Percentiles rank a stretch among this genome's conserved stretches.
Conservation (phyloP, 2,329 filamentous ascomycete genomes). For the Ascochyta viciae-villosae region DNA sequence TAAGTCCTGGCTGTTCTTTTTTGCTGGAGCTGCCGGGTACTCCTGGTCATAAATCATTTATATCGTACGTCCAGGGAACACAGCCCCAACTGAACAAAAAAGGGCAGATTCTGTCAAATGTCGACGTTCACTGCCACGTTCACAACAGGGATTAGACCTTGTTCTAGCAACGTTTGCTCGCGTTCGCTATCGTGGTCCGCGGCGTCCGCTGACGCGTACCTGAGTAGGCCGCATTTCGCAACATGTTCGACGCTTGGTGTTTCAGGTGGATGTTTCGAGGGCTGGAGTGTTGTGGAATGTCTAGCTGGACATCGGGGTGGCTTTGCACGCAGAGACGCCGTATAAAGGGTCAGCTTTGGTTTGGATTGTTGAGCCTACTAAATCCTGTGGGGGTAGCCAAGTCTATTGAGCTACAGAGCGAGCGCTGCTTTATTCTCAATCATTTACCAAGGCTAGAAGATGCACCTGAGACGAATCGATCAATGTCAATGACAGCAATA, state of each 20-base stretch:
- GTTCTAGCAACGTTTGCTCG: background rate
- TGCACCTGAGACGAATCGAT: no score
- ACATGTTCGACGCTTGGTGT: conserved; percentile 3
- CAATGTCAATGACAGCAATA: no score
- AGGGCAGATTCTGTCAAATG: background rate
- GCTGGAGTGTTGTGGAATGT: background rate
- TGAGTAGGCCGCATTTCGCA: background rate
- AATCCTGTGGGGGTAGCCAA: no score
- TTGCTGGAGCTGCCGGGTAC: background rate
- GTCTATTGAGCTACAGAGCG: no score
- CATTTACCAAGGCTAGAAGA: no score
- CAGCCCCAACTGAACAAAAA: background rate
- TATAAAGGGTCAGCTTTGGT: no score
- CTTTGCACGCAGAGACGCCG: no score
- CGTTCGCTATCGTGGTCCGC: background rate
- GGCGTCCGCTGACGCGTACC: background rate
- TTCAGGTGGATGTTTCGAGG: conserved; percentile 5
- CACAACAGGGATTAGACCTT: background rate
- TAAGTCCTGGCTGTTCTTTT: background rate
- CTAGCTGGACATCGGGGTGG: background rate
- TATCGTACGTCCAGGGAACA: background rate
- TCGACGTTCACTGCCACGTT: background rate
- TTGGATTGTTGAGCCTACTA: no score
- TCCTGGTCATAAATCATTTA: background rate
- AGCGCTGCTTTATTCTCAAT: no score